phyloP scores from a whole-genome alignment of 2,329 filamentous ascomycete genomes.

The Elsinoe arachidis region DNA sequence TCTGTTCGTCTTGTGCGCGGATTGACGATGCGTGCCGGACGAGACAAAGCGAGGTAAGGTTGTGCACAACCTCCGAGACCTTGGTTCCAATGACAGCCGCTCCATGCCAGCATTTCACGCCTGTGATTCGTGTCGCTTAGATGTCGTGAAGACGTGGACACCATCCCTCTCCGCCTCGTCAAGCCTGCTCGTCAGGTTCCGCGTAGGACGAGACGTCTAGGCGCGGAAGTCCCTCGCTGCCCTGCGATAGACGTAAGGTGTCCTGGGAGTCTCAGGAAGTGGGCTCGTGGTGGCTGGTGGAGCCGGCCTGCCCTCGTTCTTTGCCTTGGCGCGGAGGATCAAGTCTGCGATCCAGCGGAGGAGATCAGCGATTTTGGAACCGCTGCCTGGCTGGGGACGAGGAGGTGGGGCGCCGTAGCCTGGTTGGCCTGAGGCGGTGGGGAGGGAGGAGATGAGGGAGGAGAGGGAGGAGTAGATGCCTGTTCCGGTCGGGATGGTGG shows the following conservation, averaged over 20 bases:
- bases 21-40: too few species aligned
- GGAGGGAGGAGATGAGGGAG: conserved; percentile 9
- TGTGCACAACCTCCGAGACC: too few species aligned
- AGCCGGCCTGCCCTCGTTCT: neutral
- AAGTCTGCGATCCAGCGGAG: conserved; percentile 12
- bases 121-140: too few species aligned
- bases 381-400: conserved; percentile 8
- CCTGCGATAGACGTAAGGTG: neutral
- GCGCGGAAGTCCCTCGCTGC: conserved; percentile 1
- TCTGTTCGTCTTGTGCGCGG: too few species aligned
- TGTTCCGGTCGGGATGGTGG: conserved; percentile 8
- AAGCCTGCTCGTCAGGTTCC: too few species aligned
- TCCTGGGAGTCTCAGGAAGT: neutral
- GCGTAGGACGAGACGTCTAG: neutral
- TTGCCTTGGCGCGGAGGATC: conserved; percentile 4
- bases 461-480: conserved; percentile 10
- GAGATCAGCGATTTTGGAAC: conserved; percentile 9
- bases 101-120: too few species aligned
- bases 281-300: neutral
- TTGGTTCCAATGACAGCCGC: too few species aligned
- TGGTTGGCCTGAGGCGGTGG: neutral
- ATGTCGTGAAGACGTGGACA: too few species aligned
- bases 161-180: too few species aligned
- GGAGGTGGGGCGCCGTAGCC: conserved; percentile 8
- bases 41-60: too few species aligned